Percentiles rank a stretch among this genome's conserved stretches.
These are phyloP conservation scores for Clarkia xantiana DNA, from an alignment of 345 rosid genomes.

Conservation along the genomic window DNA sequence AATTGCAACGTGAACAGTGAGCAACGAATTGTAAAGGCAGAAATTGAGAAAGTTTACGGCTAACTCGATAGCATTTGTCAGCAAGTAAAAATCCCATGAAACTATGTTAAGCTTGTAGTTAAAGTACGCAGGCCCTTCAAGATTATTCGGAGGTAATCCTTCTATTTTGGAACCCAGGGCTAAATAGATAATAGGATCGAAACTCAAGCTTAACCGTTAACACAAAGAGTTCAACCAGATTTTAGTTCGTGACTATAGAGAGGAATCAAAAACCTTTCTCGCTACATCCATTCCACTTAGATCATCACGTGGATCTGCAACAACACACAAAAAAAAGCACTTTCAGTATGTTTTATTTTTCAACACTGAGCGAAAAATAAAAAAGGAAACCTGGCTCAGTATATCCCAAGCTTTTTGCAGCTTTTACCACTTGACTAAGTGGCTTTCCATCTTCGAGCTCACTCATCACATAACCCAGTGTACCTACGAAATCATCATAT, in stretches of 20 bases:
- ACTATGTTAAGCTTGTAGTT: too few species aligned
- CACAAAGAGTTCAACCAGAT: too few species aligned
- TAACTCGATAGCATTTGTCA: too few species aligned
- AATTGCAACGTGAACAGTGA: too few species aligned
- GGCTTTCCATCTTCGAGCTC: conserved; percentile 85
- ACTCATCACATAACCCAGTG: conserved; percentile 93
- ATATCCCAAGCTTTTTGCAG: conserved; percentile 78
- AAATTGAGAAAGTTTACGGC: too few species aligned
- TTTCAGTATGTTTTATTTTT: background rate
- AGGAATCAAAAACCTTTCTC: conserved; percentile 48
- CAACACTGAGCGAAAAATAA: conserved; percentile 5
- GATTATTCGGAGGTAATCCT: too few species aligned
- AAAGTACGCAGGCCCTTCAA: too few species aligned
- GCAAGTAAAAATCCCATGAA: too few species aligned
- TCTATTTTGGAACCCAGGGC: too few species aligned
- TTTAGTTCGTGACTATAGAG: background rate
- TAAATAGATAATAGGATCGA: too few species aligned
- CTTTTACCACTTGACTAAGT: conserved; percentile 72
- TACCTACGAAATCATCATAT: conserved; percentile 27
- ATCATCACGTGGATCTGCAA: conserved; percentile 93
- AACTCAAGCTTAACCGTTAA: too few species aligned
- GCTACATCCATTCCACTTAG: conserved; percentile 96
- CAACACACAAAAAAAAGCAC: background rate
- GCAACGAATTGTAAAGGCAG: too few species aligned
- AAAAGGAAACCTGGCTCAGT: conserved; percentile 77